Evolutionary conservation across 148 eudicot genomes (phyloP).

Genomic region (Spergularia bocconei): DNA sequence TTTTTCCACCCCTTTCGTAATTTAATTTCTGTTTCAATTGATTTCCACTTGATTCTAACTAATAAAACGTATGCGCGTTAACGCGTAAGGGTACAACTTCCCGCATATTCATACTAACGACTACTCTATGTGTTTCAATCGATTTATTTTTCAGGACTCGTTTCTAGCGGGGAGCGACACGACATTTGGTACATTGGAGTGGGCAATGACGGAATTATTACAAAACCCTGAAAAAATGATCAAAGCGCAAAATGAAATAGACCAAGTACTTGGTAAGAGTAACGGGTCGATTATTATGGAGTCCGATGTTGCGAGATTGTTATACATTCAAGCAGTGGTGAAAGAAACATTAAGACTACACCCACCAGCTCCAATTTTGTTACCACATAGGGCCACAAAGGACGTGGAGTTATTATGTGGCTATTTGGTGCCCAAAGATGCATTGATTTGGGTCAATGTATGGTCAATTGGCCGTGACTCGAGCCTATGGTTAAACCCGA

Average conservation of each 20-base stretch:
- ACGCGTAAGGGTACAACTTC: too few species aligned
- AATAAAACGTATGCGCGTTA: too few species aligned
- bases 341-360: constrained; percentile 32
- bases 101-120: too few species aligned
- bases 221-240: constrained; percentile 14
- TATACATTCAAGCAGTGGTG: constrained; percentile 34
- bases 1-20: too few species aligned
- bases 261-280: constrained; percentile 27
- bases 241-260: constrained; percentile 30
- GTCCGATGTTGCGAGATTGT: constrained; percentile 17
- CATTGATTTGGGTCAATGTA: constrained; percentile 31
- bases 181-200: constrained; percentile 25
- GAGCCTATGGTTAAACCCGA: constrained; percentile 16
- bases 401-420: constrained; percentile 22
- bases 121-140: background rate
- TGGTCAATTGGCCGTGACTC: constrained; percentile 30
- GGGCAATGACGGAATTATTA: constrained; percentile 36
- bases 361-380: constrained; percentile 26
- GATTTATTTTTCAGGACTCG: constrained; percentile 22
- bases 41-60: too few species aligned
- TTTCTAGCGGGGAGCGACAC: constrained; percentile 32
- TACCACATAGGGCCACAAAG: constrained; percentile 28
- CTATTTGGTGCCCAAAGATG: constrained; percentile 27
- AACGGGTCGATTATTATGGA: constrained; percentile 23
- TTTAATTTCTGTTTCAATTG: too few species aligned